Conservation (phyloP, 78 protist species). For the Protostelium mycophagum region DNA sequence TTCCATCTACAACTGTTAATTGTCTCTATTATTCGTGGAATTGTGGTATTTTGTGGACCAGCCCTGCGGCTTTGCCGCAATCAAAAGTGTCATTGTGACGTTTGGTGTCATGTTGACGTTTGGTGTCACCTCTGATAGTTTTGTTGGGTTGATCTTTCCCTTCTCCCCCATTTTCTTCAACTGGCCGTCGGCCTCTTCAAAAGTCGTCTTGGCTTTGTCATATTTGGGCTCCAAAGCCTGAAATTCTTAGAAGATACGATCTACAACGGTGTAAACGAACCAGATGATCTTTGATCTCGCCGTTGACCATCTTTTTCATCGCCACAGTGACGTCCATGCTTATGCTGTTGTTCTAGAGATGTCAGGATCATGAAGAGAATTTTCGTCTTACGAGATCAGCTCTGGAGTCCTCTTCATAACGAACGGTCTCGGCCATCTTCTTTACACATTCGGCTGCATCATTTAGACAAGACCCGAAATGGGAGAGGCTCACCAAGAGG, state of each 20-base stretch:
- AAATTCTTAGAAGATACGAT: not conserved
- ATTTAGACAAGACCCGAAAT: not conserved
- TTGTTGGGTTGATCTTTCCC: not conserved
- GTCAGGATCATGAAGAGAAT: not conserved
- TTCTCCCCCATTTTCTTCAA: not conserved
- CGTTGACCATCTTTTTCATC: not conserved
- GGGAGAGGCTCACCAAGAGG: not conserved
- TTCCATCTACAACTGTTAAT: no score
- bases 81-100: no score
- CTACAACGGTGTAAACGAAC: not conserved
- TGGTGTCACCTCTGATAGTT: not conserved
- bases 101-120: no score
- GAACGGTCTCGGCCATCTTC: not conserved
- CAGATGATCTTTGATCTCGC: not conserved
- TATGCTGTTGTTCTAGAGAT: not conserved
- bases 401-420: not conserved
- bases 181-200: not conserved
- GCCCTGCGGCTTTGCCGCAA: no score
- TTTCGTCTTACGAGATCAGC: not conserved
- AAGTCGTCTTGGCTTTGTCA: not conserved
- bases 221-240: not conserved
- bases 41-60: no score
- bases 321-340: not conserved
- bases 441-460: not conserved
- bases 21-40: no score